Conservation (phyloP, 768 basidiomycete species). For the Daedalea quercina region DNA sequence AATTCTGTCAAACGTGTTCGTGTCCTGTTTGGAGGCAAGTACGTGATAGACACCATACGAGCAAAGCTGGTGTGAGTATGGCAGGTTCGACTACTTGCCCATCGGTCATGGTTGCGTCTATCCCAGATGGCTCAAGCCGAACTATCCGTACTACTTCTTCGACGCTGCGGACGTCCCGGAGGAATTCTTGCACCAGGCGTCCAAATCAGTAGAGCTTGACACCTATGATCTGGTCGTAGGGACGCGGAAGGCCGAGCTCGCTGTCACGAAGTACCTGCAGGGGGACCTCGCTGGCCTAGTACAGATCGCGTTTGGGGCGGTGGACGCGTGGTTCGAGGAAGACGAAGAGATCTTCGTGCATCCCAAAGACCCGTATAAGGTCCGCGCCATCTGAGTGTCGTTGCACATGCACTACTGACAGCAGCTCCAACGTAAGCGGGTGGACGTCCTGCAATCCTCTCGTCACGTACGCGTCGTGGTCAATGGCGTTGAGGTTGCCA, state of each 20-base stretch:
- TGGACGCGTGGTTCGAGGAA: constrained; percentile 66
- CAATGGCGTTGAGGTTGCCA: constrained; percentile 56
- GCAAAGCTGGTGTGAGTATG: constrained; percentile 52
- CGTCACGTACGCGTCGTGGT: constrained; percentile 54
- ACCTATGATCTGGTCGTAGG: constrained; percentile 43
- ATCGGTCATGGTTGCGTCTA: too few relatives aligned
- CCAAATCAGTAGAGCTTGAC: constrained; percentile 21
- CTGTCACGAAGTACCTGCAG: constrained; percentile 30
- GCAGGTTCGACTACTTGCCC: background rate
- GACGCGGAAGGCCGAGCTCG: constrained; percentile 29
- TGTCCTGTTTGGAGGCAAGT: constrained; percentile 43
- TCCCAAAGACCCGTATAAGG: constrained; percentile 68
- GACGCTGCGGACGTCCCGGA: constrained; percentile 35
- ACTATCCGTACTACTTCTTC: constrained; percentile 54
- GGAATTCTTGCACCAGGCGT: constrained; percentile 28
- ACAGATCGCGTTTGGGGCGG: constrained; percentile 40
- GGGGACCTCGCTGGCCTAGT: constrained; percentile 40
- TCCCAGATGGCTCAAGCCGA: constrained; percentile 46
- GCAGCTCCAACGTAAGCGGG: constrained; percentile 35
- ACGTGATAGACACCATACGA: constrained; percentile 47
- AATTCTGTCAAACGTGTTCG: constrained; percentile 43
- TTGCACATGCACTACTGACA: background rate
- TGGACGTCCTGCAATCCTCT: constrained; percentile 56
- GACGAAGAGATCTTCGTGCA: constrained; percentile 56
- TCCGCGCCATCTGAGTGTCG: constrained; percentile 16